A percentile compares a stretch with the other conserved stretches of the same genome.
Conservation (phyloP, 1,284 basidiomycete species). For the Athelia sp. region DNA sequence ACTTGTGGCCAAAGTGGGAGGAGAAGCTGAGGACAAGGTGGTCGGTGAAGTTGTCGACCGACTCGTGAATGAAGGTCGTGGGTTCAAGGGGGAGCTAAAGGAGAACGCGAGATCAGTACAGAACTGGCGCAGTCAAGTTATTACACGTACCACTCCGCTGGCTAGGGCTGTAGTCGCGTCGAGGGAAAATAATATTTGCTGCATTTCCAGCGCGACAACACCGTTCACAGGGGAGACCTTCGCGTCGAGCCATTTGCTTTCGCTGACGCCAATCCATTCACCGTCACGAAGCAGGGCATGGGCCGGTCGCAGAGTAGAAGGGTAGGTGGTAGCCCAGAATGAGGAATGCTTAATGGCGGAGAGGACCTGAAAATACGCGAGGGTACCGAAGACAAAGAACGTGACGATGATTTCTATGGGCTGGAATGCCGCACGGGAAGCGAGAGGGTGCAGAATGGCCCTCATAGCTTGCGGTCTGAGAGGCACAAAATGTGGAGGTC, state of each 20-base stretch:
- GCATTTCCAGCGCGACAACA: slow-evolving; percentile 49
- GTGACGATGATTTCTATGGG: slow-evolving; percentile 86
- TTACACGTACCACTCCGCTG: slow-evolving; percentile 26
- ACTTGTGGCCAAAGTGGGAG: slow-evolving; percentile 34
- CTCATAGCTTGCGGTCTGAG: slow-evolving; percentile 33
- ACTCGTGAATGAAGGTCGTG: slow-evolving; percentile 26
- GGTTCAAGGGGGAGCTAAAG: slow-evolving; percentile 9
- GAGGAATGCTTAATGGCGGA: slow-evolving; percentile 77
- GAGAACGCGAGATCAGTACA: slow-evolving; percentile 9
- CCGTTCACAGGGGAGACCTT: slow-evolving; percentile 24
- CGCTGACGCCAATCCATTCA: slow-evolving; percentile 53
- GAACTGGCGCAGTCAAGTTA: neutral
- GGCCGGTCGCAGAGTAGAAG: slow-evolving; percentile 44
- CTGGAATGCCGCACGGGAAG: slow-evolving; percentile 58
- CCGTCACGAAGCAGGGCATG: slow-evolving; percentile 45
- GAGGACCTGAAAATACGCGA: slow-evolving; percentile 90
- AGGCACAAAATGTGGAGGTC: no score
- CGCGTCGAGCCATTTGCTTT: slow-evolving; percentile 43
- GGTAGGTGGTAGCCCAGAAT: slow-evolving; percentile 53
- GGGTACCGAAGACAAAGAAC: slow-evolving; percentile 81
- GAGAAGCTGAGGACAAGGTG: slow-evolving; percentile 40
- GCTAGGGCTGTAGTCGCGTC: slow-evolving; percentile 26
- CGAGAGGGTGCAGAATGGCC: slow-evolving; percentile 54
- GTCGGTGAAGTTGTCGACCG: slow-evolving; percentile 42
- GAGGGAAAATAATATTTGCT: slow-evolving; percentile 58